These are phyloP conservation scores for Flagelloscypha sp. DNA, from an alignment of 768 basidiomycete species.

Conservation along the genomic window DNA sequence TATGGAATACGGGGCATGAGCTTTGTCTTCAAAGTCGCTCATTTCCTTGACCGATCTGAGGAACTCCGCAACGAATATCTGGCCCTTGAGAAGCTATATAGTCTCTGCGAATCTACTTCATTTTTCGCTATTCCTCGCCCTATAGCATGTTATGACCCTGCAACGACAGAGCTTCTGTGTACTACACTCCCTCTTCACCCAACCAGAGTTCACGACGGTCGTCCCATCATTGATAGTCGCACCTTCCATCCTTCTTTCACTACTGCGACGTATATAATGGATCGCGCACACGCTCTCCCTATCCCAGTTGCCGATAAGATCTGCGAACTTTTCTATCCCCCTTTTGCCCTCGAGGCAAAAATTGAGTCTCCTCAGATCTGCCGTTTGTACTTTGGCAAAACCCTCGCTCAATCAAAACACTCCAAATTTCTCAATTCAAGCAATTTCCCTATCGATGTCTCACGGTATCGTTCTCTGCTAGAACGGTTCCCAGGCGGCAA, in stretches of 20 bases:
- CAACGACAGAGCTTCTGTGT: not conserved
- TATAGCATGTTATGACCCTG: constrained; percentile 15
- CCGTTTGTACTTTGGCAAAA: constrained; percentile 22
- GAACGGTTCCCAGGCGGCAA: constrained; percentile 1
- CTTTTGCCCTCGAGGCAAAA: not conserved
- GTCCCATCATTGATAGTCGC: constrained; percentile 1
- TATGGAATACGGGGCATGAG: constrained; percentile 7
- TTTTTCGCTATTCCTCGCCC: constrained; percentile 17
- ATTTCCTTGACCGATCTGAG: not conserved
- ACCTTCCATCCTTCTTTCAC: not conserved
- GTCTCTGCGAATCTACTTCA: constrained; percentile 10
- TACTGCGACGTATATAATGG: constrained; percentile 20
- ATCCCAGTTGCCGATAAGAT: constrained; percentile 8
- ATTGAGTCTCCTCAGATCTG: constrained; percentile 14
- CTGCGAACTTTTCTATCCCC: constrained; percentile 14
- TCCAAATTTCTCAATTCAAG: constrained; percentile 17
- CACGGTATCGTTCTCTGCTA: constrained; percentile 13
- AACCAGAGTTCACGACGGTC: not conserved
- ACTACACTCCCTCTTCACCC: not conserved
- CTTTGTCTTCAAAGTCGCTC: constrained; percentile 12
- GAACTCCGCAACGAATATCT: constrained; percentile 12
- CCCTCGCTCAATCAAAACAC: constrained; percentile 6
- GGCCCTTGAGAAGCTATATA: constrained; percentile 9
- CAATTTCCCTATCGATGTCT: constrained; percentile 20
- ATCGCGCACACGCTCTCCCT: constrained; percentile 16